Evolutionary conservation across 441 rosid species (phyloP).

Genomic region (Mallotus repandus): DNA sequence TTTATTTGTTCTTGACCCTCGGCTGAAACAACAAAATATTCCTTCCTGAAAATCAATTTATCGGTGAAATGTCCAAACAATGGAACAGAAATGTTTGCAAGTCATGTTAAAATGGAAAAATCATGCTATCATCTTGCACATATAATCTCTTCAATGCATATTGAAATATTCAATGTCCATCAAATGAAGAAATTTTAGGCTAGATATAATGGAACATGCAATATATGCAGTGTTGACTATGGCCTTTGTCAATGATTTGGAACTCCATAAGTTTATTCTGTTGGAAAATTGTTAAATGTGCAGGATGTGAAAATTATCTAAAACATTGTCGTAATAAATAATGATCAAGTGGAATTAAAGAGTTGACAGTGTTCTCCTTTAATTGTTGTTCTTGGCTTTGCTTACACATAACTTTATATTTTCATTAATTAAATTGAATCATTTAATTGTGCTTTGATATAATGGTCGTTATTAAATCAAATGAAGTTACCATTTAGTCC

Average conservation of each 20-base stretch:
- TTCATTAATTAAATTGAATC: neutral
- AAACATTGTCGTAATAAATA: neutral
- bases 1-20: neutral
- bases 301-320: neutral
- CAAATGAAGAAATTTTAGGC: too few species aligned
- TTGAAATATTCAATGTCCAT: neutral
- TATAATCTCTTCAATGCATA: neutral
- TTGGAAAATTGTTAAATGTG: neutral
- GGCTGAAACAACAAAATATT: neutral
- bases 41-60: neutral
- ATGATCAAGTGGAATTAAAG: neutral
- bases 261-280: neutral
- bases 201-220: too few species aligned
- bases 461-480: neutral
- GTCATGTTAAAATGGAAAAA: neutral
- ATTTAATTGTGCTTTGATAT: neutral
- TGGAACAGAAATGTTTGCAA: neutral
- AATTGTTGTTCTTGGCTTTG: too few species aligned
- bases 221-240: too few species aligned
- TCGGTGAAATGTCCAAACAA: too few species aligned
- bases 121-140: neutral
- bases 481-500: neutral
- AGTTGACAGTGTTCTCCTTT: too few species aligned
- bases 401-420: neutral
- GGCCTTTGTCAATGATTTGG: too few species aligned